Percentiles rank a stretch among this genome's conserved stretches.
phyloP scores from a whole-genome alignment of 441 rosid genomes.

The Jatropha multifida region DNA sequence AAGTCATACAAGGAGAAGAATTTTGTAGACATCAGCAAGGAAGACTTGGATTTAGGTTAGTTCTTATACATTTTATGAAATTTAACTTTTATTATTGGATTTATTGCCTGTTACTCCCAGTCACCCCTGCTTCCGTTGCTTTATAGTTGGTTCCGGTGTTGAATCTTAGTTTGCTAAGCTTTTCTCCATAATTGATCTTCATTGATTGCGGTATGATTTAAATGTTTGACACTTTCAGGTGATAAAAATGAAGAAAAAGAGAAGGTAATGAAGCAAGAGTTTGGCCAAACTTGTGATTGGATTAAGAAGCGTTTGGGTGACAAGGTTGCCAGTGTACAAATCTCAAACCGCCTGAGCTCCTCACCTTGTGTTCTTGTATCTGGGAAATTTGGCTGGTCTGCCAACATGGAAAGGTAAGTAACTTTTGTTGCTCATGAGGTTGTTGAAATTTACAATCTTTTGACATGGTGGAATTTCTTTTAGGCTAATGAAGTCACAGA shows the following conservation, averaged over 20 bases:
- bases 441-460: conserved; percentile 5
- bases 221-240: conserved; percentile 43
- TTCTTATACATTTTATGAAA: neutral
- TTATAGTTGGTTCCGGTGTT: neutral
- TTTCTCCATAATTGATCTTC: neutral
- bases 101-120: neutral
- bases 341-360: conserved; percentile 83
- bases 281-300: conserved; percentile 94
- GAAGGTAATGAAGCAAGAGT: conserved; percentile 71
- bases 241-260: conserved; percentile 91
- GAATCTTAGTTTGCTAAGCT: conserved; percentile 2
- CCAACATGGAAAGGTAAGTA: conserved; percentile 92
- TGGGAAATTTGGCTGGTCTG: conserved; percentile 97
- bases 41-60: conserved; percentile 91
- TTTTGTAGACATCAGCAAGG: conserved; percentile 94
- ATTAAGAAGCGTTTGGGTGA: conserved; percentile 84
- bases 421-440: neutral
- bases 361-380: conserved; percentile 96
- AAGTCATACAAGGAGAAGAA: conserved; percentile 92
- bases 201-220: neutral
- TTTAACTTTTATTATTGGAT: neutral
- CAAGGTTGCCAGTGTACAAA: conserved; percentile 86
- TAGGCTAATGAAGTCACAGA: conserved; percentile 92
- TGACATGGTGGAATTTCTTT: conserved; percentile 17
- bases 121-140: neutral